A percentile compares a stretch with the other conserved stretches of the same genome.
Evolutionary conservation across 768 basidiomycete genomes (phyloP).

Genomic region (Tephrocybe sp.): DNA sequence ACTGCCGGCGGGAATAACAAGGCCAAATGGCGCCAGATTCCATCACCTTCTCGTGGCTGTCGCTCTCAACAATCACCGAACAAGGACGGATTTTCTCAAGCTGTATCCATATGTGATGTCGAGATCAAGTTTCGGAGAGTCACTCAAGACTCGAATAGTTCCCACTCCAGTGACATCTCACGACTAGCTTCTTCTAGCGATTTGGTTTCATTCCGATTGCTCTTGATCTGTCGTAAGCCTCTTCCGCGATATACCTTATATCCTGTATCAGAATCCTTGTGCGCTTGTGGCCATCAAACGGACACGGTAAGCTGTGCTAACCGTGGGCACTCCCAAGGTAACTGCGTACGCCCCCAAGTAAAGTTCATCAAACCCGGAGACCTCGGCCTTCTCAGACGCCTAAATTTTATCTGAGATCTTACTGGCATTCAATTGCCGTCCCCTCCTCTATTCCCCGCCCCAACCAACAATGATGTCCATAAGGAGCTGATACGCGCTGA

Average conservation of each 20-base stretch:
- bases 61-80: constrained; percentile 1
- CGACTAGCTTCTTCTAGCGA: background rate
- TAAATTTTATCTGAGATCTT: background rate
- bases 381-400: constrained; percentile 4
- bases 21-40: constrained; percentile 14
- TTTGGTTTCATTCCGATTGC: too few relatives aligned
- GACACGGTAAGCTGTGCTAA: too few relatives aligned
- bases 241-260: background rate
- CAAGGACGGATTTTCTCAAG: constrained; percentile 11
- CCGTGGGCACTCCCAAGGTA: too few relatives aligned
- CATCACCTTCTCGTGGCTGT: constrained; percentile 9
- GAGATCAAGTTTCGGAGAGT: constrained; percentile 11
- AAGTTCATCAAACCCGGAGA: constrained; percentile 6
- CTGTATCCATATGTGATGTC: constrained; percentile 11
- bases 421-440: too few relatives aligned
- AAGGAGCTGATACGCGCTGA: too few relatives aligned
- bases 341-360: background rate
- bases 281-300: too few relatives aligned
- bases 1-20: constrained; percentile 13
- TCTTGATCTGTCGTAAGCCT: too few relatives aligned
- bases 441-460: too few relatives aligned
- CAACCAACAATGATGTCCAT: too few relatives aligned
- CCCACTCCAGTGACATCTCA: constrained; percentile 1
- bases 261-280: too few relatives aligned
- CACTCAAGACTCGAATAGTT: background rate